phyloP scores from a whole-genome alignment of 805 yeast genomes.

The Kuraishia ogatae region DNA sequence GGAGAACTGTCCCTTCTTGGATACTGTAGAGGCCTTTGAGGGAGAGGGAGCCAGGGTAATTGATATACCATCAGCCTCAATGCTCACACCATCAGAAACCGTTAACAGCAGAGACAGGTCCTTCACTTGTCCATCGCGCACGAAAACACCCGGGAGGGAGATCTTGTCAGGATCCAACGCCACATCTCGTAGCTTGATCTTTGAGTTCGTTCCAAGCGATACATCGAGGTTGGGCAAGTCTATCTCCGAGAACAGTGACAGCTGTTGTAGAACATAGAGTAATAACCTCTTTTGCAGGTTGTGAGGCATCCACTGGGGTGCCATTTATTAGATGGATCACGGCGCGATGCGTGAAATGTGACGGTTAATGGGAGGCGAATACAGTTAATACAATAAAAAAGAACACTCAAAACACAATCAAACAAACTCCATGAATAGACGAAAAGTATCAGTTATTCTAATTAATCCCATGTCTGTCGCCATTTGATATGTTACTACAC shows the following conservation, averaged over 20 bases:
- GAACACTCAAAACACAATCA: not conserved
- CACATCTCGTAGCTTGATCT: constrained; percentile 49
- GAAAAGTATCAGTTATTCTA: no score
- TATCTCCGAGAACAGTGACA: constrained; percentile 72
- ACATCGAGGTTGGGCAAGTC: constrained; percentile 79
- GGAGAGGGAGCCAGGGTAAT: constrained; percentile 32
- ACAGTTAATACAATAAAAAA: not conserved
- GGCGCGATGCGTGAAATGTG: not conserved
- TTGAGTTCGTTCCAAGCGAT: constrained; percentile 49
- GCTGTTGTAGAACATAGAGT: constrained; percentile 71
- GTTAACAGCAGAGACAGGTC: constrained; percentile 50
- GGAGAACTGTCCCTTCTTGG: constrained; percentile 29
- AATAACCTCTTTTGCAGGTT: constrained; percentile 77
- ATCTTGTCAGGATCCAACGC: constrained; percentile 66
- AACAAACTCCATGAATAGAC: not conserved
- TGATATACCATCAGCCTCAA: constrained; percentile 49
- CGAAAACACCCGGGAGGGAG: constrained; percentile 51
- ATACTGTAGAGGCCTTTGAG: constrained; percentile 7
- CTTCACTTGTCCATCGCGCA: constrained; percentile 54
- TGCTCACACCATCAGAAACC: constrained; percentile 61
- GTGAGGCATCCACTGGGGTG: constrained; percentile 68
- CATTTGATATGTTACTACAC: not conserved
- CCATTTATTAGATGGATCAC: constrained; percentile 10
- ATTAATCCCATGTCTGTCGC: not conserved
- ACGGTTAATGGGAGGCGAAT: not conserved